Percentiles rank a stretch among this genome's conserved stretches.
phyloP scores from a whole-genome alignment of 345 rosid species.

The Trapa bicornis region DNA sequence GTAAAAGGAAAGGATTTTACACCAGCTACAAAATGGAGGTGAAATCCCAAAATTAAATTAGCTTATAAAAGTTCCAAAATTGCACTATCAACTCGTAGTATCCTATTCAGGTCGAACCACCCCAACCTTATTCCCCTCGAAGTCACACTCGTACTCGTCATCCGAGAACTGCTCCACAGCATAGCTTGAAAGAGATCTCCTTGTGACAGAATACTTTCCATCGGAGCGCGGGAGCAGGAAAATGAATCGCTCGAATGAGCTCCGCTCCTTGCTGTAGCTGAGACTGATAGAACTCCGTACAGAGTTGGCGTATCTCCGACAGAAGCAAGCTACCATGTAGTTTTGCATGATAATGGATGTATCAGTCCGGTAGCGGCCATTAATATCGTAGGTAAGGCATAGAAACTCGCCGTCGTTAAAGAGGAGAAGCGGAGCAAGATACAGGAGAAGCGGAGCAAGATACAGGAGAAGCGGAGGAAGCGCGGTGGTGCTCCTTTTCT shows the following conservation, averaged over 20 bases:
- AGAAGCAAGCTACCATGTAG: slow-evolving; percentile 30
- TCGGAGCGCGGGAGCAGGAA: slow-evolving; percentile 2
- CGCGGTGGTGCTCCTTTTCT: background rate
- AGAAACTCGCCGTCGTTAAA: background rate
- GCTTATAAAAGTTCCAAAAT: background rate
- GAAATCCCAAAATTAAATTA: background rate
- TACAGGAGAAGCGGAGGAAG: background rate
- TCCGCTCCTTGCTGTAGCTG: background rate
- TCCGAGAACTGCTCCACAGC: slow-evolving; percentile 87
- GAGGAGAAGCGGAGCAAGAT: background rate
- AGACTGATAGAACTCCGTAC: slow-evolving; percentile 8
- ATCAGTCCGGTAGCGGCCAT: background rate
- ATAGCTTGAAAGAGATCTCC: slow-evolving; percentile 33
- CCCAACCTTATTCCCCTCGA: slow-evolving; percentile 65
- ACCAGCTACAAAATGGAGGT: background rate
- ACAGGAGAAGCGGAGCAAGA: background rate
- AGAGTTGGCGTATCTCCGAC: slow-evolving; percentile 25
- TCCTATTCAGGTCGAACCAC: background rate
- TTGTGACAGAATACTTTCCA: slow-evolving; percentile 10
- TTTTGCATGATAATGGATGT: slow-evolving; percentile 31
- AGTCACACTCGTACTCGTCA: slow-evolving; percentile 82
- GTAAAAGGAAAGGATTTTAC: background rate
- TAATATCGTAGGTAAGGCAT: background rate
- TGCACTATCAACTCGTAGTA: background rate
- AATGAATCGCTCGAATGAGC: background rate